These are phyloP conservation scores for Postia placenta DNA, from an alignment of 768 basidiomycete genomes.

Conservation along the genomic window DNA sequence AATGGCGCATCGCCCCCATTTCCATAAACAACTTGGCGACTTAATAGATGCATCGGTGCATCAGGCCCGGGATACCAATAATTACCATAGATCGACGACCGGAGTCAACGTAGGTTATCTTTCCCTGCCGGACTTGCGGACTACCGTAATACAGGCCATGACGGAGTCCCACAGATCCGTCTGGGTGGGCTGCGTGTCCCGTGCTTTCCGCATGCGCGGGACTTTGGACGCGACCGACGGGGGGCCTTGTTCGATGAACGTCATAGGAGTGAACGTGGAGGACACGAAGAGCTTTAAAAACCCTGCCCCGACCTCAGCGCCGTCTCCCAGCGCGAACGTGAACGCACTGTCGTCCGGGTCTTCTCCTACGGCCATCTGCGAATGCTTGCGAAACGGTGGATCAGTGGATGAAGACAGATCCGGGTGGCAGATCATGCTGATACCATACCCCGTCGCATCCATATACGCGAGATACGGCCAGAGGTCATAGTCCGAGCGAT, in stretches of 20 bases:
- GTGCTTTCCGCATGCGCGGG: neutral
- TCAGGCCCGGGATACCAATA: neutral
- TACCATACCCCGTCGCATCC: slow-evolving; percentile 49
- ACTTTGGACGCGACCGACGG: slow-evolving; percentile 3
- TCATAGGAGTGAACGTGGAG: slow-evolving; percentile 42
- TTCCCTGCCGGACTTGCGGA: slow-evolving; percentile 9
- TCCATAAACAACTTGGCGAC: no score
- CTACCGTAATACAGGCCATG: slow-evolving; percentile 23
- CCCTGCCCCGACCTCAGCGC: slow-evolving; percentile 35
- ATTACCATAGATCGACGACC: neutral
- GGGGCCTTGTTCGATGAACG: slow-evolving; percentile 41
- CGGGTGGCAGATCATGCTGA: slow-evolving; percentile 51
- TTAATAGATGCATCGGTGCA: no score
- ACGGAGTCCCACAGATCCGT: slow-evolving; percentile 27
- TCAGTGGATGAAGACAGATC: slow-evolving; percentile 23
- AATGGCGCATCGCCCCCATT: no score
- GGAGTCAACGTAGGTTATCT: neutral
- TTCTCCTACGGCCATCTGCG: slow-evolving; percentile 34
- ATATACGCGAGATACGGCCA: slow-evolving; percentile 62
- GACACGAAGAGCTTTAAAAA: slow-evolving; percentile 58
- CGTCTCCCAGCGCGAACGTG: slow-evolving; percentile 35
- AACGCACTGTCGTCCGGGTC: slow-evolving; percentile 39
- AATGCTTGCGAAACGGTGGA: slow-evolving; percentile 41
- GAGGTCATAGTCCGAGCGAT: slow-evolving; percentile 43
- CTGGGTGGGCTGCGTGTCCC: neutral